Evolutionary conservation across 495 filamentous ascomycete genomes (phyloP), one percentile per base, ranked within the genome.

Genomic region (Friedmanniomyces endolithicus): DNA sequence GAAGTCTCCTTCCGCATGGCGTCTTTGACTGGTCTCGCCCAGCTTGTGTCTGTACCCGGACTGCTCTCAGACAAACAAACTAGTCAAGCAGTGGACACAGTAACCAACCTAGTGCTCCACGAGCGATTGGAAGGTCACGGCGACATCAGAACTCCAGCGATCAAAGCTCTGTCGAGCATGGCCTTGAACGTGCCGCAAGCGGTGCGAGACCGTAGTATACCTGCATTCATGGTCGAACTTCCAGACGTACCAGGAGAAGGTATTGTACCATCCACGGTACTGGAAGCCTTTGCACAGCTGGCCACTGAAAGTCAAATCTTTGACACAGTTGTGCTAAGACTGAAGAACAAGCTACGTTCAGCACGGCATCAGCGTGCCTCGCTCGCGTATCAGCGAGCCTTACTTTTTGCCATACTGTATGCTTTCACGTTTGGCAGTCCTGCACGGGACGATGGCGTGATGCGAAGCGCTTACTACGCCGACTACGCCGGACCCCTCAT

Each of bases 121-220:
- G 78, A 81, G 50, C 72, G 79, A 50, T 70, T 78, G 27, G 65
- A 75, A 53, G 75, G 80, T 44, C 73, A 74, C 49, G 74, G 77
- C 57, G 74, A 83, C 52, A 64, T 83, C 52, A 78, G 79, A 60
- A 75, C 78, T 35, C 76, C 81, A 62, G 80, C 84, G n/a, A 78
- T 87, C 47, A 65, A 74, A 43, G 76, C 77, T 40, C 70, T 88
- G 40, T 73, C 78, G 11, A 76, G 82, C 29, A 75, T 88, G 47
- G 83, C 83, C 8, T 82, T 76, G 56, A 72, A 79, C 49, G 84
- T 82, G 58, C 78, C 83, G 12, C 74, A 75, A n/a, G 64, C 84
- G 23, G 80, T 88, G 19, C 78, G 85, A 67, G 76, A 86, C 48
- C 81, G 82, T 29, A 84, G 83, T 0, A 82, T 88, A 66, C 84